Conservation (phyloP, 2,329 filamentous ascomycete species). For the Cercospora nicotianae region DNA sequence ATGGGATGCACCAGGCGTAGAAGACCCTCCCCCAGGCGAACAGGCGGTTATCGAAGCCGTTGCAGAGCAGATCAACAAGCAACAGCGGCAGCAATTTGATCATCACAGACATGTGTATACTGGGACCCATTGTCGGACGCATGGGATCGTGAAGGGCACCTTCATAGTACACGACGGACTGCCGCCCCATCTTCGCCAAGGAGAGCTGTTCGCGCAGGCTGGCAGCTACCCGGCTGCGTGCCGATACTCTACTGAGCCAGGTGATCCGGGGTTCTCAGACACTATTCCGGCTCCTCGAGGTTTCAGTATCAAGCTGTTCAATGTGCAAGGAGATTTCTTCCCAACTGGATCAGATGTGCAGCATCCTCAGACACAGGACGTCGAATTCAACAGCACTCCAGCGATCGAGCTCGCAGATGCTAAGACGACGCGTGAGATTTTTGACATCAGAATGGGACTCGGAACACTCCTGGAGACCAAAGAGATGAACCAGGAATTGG, state of each 20-base stretch:
- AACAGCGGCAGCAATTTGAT: slow-evolving; percentile 49
- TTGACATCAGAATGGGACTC: slow-evolving; percentile 45
- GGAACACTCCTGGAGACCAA: slow-evolving; percentile 36
- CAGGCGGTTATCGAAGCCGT: slow-evolving; percentile 49
- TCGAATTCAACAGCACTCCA: slow-evolving; percentile 53
- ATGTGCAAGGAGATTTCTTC: slow-evolving; percentile 48
- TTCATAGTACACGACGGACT: slow-evolving; percentile 47
- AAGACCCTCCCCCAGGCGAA: slow-evolving; percentile 44
- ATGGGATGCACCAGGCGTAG: slow-evolving; percentile 38
- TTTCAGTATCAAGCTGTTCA: slow-evolving; percentile 53
- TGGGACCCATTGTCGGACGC: slow-evolving; percentile 50
- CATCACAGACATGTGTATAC: slow-evolving; percentile 42
- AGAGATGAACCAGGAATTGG: slow-evolving; percentile 46
- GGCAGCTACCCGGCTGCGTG: slow-evolving; percentile 39
- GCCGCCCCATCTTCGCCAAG: slow-evolving; percentile 47
- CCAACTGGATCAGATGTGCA: slow-evolving; percentile 41
- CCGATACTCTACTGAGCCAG: slow-evolving; percentile 39
- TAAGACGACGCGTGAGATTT: slow-evolving; percentile 49
- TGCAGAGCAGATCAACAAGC: slow-evolving; percentile 49
- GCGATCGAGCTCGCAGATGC: slow-evolving; percentile 50
- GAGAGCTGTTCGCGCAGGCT: slow-evolving; percentile 39
- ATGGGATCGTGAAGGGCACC: slow-evolving; percentile 52
- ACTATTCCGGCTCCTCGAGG: slow-evolving; percentile 49
- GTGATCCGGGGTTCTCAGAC: slow-evolving; percentile 45
- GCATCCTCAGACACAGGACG: slow-evolving; percentile 42